phyloP scores from a whole-genome alignment of 306 rosid species.

The Vigna reflexopilosa region DNA sequence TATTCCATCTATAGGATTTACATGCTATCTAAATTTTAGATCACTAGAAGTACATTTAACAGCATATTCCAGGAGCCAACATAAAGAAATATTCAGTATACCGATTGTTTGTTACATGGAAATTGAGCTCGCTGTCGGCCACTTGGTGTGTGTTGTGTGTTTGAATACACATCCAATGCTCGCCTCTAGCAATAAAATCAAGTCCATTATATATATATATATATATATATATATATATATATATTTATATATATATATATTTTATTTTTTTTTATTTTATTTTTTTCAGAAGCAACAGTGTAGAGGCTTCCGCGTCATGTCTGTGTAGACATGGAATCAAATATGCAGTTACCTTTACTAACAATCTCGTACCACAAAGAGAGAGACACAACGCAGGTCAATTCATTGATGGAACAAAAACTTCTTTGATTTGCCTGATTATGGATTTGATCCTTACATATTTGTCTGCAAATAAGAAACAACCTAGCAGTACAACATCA shows the following conservation, averaged over 20 bases:
- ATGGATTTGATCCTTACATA: slow-evolving; percentile 23
- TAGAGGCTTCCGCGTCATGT: background rate
- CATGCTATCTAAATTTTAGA: slow-evolving; percentile 12
- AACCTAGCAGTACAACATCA: slow-evolving; percentile 27
- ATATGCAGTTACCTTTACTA: background rate
- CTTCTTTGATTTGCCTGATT: background rate
- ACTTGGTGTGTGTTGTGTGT: background rate
- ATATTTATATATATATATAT: no score
- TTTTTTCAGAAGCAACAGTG: background rate
- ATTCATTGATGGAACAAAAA: slow-evolving; percentile 32
- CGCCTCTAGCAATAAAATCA: background rate
- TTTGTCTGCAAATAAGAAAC: slow-evolving; percentile 39
- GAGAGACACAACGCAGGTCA: slow-evolving; percentile 6
- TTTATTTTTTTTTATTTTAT: no score
- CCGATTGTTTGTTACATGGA: slow-evolving; percentile 11
- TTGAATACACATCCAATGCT: background rate
- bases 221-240: no score
- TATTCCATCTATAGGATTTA: slow-evolving; percentile 31
- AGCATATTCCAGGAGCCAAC: background rate
- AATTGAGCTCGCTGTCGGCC: background rate
- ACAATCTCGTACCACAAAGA: slow-evolving; percentile 13
- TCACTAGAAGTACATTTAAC: background rate
- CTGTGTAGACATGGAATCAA: background rate
- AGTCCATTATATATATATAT: background rate
- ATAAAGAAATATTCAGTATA: slow-evolving; percentile 9